Evolutionary conservation across 164 flowering plant genomes (phyloP).

Genomic region (Berberis vulgaris): DNA sequence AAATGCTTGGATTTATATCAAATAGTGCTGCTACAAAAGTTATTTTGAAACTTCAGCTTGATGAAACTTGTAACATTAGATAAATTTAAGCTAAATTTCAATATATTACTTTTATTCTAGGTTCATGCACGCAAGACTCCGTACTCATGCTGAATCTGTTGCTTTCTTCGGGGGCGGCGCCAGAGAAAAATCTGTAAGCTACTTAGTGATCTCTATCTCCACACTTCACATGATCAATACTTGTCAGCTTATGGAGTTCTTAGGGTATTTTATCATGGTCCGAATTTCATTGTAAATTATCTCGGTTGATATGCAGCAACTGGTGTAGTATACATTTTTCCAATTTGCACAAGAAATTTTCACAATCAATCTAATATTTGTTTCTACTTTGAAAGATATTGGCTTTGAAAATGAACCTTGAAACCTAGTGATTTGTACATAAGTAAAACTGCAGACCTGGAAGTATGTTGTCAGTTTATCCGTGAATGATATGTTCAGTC

Average conservation of each 20-base stretch:
- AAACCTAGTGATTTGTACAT: no score
- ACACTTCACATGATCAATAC: no score
- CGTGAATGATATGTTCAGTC: no score
- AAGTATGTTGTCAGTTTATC: no score
- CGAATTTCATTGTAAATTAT: background rate
- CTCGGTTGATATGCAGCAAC: background rate
- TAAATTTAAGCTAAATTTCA: background rate
- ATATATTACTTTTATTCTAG: conserved; percentile 20
- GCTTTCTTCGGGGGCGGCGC: conserved; percentile 99
- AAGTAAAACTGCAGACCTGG: no score
- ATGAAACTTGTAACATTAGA: background rate
- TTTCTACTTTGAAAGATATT: no score
- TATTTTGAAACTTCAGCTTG: background rate
- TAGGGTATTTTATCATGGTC: background rate
- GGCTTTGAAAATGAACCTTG: no score
- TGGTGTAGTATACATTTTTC: background rate
- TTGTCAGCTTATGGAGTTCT: no score
- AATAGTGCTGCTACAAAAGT: background rate
- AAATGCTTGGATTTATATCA: conserved; percentile 11
- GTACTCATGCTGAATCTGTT: conserved; percentile 96
- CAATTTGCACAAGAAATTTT: no score
- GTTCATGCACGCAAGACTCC: conserved; percentile 91
- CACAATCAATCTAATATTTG: no score
- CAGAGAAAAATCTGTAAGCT: conserved; percentile 82
- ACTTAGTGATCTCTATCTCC: conserved; percentile 1